phyloP scores from a whole-genome alignment of 2,329 filamentous ascomycete genomes.

The Truncatella angustata region DNA sequence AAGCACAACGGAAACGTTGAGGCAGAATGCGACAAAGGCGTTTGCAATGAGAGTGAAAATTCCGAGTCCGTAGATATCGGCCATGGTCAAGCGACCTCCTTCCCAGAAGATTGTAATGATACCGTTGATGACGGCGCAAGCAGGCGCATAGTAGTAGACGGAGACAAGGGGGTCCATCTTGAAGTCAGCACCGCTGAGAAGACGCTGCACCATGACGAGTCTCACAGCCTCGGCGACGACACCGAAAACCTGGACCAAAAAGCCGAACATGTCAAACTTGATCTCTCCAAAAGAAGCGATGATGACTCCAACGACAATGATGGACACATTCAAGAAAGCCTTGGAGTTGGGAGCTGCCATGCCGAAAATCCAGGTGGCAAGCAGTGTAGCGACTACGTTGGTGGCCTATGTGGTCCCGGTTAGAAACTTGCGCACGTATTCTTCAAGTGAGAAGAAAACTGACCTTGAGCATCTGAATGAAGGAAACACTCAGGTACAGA shows the following conservation, averaged over 20 bases:
- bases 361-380: constrained; percentile 61
- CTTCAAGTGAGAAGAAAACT: constrained; percentile 1
- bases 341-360: constrained; percentile 47
- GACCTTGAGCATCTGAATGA: constrained; percentile 70
- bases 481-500: constrained; percentile 65
- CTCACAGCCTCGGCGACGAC: constrained; percentile 80
- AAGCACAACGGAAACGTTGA: constrained; percentile 84
- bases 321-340: constrained; percentile 47
- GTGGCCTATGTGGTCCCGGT: constrained; percentile 48
- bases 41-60: constrained; percentile 67
- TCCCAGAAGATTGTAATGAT: constrained; percentile 69
- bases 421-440: constrained; percentile 18
- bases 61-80: constrained; percentile 65
- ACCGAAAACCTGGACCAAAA: constrained; percentile 71
- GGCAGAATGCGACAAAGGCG: constrained; percentile 72
- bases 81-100: constrained; percentile 62
- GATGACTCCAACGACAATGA: constrained; percentile 53
- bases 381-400: constrained; percentile 65
- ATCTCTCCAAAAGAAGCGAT: constrained; percentile 64
- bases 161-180: constrained; percentile 90
- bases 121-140: constrained; percentile 80
- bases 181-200: constrained; percentile 74
- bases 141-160: constrained; percentile 85
- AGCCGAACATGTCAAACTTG: constrained; percentile 64
- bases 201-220: constrained; percentile 81